Base-by-base conservation (phyloP, 1,284 basidiomycete genomes). In the Volvariella volvacea region DNA sequence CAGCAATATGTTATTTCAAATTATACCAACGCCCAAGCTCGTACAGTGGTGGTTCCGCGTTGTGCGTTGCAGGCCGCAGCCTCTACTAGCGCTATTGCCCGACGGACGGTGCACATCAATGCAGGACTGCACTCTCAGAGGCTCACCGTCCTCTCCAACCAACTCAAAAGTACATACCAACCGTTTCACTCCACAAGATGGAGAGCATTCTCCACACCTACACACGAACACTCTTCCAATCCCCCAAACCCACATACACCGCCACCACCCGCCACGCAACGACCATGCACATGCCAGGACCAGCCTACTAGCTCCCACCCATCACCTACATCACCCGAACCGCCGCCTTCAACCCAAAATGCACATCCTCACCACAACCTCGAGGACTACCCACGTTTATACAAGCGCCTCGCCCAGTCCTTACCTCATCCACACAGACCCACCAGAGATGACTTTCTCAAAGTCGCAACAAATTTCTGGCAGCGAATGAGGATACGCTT, bases 401-500 rank as follows among this genome's bases (percentile, higher is more conserved):
- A 92, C 52, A 80, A 79, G 39, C 78, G 82, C 15, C 71, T 93
- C 14, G 86, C 85, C 1, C 60, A 76, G 54, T 84, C 83, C 19
- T 65, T 88, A 21, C 87, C 88, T 2, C 83, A 90, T 53, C 68
- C 85, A n/a, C 83, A 88, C 53, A 71, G 87, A 38, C 92, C 91
- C 0, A 88, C 88, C 0, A 79, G 83, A 42, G 91, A 94, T 41
- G 92, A 98, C 55, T 82, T 98, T 46, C 73, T 99, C 31, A 79
- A 78, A 20, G 84, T 92, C 2, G 85, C 95, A 2, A 88, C 78
- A 38, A 83, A 86, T 4, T 93, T 94, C 63, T 95, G 92, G 86
- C 80, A 95, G 53, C 80, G 96, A 1, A 63, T 91, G 28, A 77
- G 87, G 12, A 91, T 99, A 52, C 80, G 92, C n/a, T 92, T 97